Evolutionary conservation across 2,329 filamentous ascomycete genomes (phyloP), one percentile per base, ranked within the genome.

Genomic region (Aureobasidium lini): DNA sequence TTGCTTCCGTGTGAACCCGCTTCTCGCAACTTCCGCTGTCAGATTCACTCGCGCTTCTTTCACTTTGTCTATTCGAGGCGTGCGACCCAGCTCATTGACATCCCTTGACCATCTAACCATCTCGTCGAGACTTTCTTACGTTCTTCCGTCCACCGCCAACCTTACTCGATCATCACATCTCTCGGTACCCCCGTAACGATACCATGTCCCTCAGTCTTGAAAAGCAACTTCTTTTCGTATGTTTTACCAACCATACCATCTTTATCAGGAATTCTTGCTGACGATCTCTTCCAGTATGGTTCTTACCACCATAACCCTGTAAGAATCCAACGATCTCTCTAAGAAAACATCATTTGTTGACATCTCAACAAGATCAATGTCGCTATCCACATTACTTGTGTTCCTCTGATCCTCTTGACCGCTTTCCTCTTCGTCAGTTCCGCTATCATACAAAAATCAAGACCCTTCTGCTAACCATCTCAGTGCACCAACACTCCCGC

Each of bases 181-280:
- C 9, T 43, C 50, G 29, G 28, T 29, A 31, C 40, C 36, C 29
- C 32, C 40, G 37, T 29, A 43, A 46, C 44, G 40, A 52, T 40
- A 50, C 46, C 57, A 80, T 80, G 77, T 76, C 77, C 60, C 81
- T 94, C 69, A 86, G 92, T 69, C 81, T 94, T 56, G 89, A 94
- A 77, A 88, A 85, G 71, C 89, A 93, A 70, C 80, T 94, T 68
- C 84, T 84, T 74, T 92, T 92, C 76, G 89, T 94, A 83, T 73
- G 87, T 74, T 36, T 7, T n/a, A 49, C 65, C 65, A 63, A 7
- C n/a, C 8, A n/a, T 13, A n/a, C 47, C 28, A 6, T n/a, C 16
- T 7, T 6, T 16, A 2, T 39, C 4, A 16, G 11, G 8, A 8
- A 29, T 2, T 39, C 32, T 39, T 48, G 49, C 57, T 65, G 50